Base-by-base conservation (phyloP, 148 eudicot genomes). In the Pouteria glomerata region DNA sequence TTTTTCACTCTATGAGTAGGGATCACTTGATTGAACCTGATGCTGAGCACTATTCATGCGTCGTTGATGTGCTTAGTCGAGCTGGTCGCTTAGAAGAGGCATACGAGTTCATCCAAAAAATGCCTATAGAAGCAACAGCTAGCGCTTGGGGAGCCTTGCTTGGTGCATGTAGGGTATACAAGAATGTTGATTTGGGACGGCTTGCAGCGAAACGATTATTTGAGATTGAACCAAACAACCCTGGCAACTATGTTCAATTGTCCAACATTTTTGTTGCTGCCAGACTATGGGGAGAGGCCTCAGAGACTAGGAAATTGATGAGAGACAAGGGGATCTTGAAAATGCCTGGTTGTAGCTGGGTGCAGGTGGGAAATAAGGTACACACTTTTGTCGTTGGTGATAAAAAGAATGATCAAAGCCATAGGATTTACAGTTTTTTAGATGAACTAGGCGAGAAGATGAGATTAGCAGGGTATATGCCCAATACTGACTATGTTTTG, bases 111-210 rank as follows among this genome's bases (percentile, higher is more conserved):
- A 87, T 89, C 58, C 83, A 73, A 73, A 73, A 77, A 42, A 91
- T 91, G 94, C 92, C 90, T 1, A 77, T 89, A 73, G 79, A 86
- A 75, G 90, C 95, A 66, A 83, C 83, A 29, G 84, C 95, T 59
- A 67, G 82, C 71, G 95, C 97, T 8, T 92, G 97, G 92, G 97
- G 90, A 70, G 90, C 97, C 66, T 80, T 92, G 79, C 90, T 92
- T 76, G 85, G 88, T 68, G 90, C 87, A 8, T 92, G 97, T 80
- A 80, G 92, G 68, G 82, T 87, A 55, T 85, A 89, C 81, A 89
- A 87, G 79, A 84, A 92, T 72, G 90, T 92, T 14, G 89, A 89
- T 61, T 64, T 92, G 74, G 97, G 84, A 59, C 74, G 83, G 71
- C 77, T 86, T 74, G 97, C 90, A 66, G 92, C 90, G 42, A 77